Conservation (phyloP, 2,329 filamentous ascomycete genomes). For the Sporothrix schenckii region DNA sequence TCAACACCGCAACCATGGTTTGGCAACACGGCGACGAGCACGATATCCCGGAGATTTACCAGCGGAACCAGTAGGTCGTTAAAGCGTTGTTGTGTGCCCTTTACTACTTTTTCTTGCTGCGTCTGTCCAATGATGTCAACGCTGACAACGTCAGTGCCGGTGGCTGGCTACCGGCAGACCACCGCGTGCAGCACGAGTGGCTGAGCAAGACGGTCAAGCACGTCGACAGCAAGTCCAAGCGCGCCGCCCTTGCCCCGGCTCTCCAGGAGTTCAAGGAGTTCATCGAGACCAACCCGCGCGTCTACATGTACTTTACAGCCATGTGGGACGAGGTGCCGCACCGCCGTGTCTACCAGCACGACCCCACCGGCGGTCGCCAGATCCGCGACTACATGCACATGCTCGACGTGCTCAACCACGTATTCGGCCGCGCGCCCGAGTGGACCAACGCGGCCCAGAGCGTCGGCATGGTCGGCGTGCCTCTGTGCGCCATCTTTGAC, state of each 20-base stretch:
- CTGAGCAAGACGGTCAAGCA: conserved; percentile 59
- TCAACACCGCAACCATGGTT: conserved; percentile 48
- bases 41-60: conserved; percentile 54
- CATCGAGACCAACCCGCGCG: conserved; percentile 64
- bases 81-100: background rate
- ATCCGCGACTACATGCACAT: conserved; percentile 69
- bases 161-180: conserved; percentile 66
- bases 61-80: conserved; percentile 49
- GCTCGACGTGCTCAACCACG: conserved; percentile 66
- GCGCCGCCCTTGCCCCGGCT: conserved; percentile 59
- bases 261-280: conserved; percentile 66
- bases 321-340: conserved; percentile 71
- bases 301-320: conserved; percentile 67
- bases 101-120: background rate
- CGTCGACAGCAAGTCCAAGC: conserved; percentile 52
- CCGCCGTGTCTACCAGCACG: conserved; percentile 61
- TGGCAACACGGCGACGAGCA: conserved; percentile 55
- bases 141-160: conserved; percentile 48
- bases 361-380: conserved; percentile 64
- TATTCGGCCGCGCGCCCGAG: conserved; percentile 54
- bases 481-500: conserved; percentile 57
- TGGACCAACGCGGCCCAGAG: conserved; percentile 57
- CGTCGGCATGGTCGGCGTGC: conserved; percentile 58
- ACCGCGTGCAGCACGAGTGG: conserved; percentile 65
- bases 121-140: background rate